A percentile compares a stretch with the other conserved stretches of the same genome.
Evolutionary conservation across 495 filamentous ascomycete species (phyloP).

Genomic region (Xylaria palmicola): DNA sequence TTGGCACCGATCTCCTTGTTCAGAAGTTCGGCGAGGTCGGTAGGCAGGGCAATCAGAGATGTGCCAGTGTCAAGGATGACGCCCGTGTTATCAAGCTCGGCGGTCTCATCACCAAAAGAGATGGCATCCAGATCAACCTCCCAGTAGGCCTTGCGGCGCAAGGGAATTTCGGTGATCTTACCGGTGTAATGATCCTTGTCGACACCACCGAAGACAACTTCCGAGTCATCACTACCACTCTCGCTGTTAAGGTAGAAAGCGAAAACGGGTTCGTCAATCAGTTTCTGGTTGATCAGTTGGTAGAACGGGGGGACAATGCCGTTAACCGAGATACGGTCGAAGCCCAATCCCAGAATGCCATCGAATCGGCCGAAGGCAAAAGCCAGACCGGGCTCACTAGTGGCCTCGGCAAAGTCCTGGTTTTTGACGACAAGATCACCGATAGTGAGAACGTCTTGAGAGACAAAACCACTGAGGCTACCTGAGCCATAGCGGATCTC

Average conservation of each 20-base stretch:
- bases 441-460: constrained; percentile 79
- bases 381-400: constrained; percentile 87
- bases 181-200: constrained; percentile 84
- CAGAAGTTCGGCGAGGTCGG: constrained; percentile 88
- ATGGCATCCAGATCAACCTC: constrained; percentile 95
- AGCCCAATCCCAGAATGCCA: constrained; percentile 95
- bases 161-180: constrained; percentile 86
- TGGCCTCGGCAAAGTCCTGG: constrained; percentile 95
- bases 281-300: constrained; percentile 84
- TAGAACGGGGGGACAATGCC: constrained; percentile 93
- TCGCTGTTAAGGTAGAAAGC: constrained; percentile 90
- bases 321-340: constrained; percentile 94
- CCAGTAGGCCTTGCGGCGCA: constrained; percentile 99
- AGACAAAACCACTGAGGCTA: constrained; percentile 90
- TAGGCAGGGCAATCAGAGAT: constrained; percentile 93
- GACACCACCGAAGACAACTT: constrained; percentile 89
- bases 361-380: constrained; percentile 99
- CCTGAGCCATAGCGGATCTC: constrained; percentile 97
- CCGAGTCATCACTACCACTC: constrained; percentile 71
- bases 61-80: constrained; percentile 98
- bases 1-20: constrained; percentile 98
- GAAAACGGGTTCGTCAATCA: constrained; percentile 90
- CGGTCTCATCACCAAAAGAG: constrained; percentile 76
- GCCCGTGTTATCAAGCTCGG: constrained; percentile 89
- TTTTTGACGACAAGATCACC: constrained; percentile 84